phyloP scores from a whole-genome alignment of 2,329 filamentous ascomycete genomes.

The Rasamsonia emersonii region DNA sequence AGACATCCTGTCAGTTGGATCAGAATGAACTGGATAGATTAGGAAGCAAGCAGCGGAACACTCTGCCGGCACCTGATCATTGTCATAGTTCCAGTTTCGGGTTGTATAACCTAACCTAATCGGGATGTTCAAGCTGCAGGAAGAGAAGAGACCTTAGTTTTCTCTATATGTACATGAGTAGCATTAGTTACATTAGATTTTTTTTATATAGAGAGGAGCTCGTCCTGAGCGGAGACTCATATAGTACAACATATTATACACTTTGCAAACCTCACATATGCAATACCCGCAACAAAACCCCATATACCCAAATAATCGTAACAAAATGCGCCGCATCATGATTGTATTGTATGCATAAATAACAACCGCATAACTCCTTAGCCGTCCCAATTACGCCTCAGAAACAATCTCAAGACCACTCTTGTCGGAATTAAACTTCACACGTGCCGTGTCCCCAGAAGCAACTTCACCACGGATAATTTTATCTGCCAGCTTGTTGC shows the following conservation, averaged over 20 bases:
- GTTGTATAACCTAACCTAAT: no score
- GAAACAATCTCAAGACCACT: conserved; percentile 47
- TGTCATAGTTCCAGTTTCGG: no score
- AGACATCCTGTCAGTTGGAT: conserved; percentile 4
- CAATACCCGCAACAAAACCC: conserved; percentile 8
- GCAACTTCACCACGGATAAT: conserved; percentile 81
- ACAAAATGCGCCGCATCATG: no score
- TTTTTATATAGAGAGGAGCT: neutral
- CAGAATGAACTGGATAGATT: no score
- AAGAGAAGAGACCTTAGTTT: no score
- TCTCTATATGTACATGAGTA: conserved; percentile 1
- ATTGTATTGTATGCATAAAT: no score
- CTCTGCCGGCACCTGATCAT: no score
- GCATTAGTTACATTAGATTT: conserved; percentile 3
- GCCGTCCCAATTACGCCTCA: conserved; percentile 9
- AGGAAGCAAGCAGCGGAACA: no score
- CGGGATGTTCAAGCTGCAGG: no score
- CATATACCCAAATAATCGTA: no score
- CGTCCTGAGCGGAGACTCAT: conserved; percentile 2
- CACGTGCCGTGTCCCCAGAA: conserved; percentile 63
- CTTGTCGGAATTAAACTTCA: conserved; percentile 57
- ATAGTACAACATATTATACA: conserved; percentile 4
- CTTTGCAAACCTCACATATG: conserved; percentile 2
- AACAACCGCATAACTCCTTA: neutral
- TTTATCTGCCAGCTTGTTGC: conserved; percentile 79